Percentiles rank a stretch among this genome's conserved stretches.
These are phyloP conservation scores for Cardiospermum halicacabum DNA, from an alignment of 345 rosid genomes.

Conservation along the genomic window DNA sequence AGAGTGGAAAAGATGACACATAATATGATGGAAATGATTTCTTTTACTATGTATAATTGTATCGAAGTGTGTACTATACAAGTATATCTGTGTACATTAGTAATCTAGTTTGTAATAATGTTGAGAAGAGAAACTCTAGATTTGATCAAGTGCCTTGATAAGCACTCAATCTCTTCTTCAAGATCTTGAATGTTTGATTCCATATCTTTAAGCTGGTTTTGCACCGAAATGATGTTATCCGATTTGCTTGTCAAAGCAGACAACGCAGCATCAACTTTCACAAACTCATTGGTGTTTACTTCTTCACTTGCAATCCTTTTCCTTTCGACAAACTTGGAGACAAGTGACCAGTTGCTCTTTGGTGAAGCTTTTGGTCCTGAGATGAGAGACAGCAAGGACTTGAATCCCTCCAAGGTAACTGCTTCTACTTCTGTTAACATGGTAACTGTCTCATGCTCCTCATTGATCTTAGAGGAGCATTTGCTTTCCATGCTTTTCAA, in stretches of 20 bases:
- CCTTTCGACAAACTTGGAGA: slow-evolving; percentile 30
- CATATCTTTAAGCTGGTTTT: too few species aligned
- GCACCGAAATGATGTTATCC: slow-evolving; percentile 17
- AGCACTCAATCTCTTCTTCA: slow-evolving; percentile 37
- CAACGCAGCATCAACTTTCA: slow-evolving; percentile 1
- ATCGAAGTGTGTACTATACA: background rate
- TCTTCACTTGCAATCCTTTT: slow-evolving; percentile 19
- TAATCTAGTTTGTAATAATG: slow-evolving; percentile 21
- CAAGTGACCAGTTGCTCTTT: slow-evolving; percentile 31
- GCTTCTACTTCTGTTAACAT: slow-evolving; percentile 32
- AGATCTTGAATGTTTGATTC: slow-evolving; percentile 26
- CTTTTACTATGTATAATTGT: background rate
- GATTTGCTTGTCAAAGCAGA: slow-evolving; percentile 13
- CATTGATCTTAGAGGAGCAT: background rate
- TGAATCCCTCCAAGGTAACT: slow-evolving; percentile 22
- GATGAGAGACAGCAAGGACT: slow-evolving; percentile 35
- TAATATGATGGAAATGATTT: background rate
- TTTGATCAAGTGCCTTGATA: slow-evolving; percentile 37
- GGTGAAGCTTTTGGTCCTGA: slow-evolving; percentile 25
- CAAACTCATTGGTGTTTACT: slow-evolving; percentile 23
- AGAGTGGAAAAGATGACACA: background rate
- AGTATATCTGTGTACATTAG: too few species aligned
- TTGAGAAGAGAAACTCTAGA: slow-evolving; percentile 37
- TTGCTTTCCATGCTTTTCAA: slow-evolving; percentile 24
- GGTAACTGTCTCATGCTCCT: slow-evolving; percentile 10